Base-by-base conservation (phyloP, 768 basidiomycete species). In the Trametes gibbosa region DNA sequence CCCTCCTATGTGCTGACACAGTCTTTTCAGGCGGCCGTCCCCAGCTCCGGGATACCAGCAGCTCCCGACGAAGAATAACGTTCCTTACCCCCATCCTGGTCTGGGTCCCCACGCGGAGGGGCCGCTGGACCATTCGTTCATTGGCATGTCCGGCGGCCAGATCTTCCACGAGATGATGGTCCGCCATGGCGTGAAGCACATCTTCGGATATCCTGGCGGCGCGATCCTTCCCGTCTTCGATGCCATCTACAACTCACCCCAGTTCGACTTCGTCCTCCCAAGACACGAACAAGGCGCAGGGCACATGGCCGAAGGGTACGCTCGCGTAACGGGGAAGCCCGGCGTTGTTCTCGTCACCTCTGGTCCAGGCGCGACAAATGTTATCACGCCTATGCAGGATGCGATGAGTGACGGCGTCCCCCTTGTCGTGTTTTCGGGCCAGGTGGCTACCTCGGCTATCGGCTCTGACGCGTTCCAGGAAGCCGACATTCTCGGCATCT, bases 131-230 rank as follows among this genome's bases (percentile, higher is more conserved):
- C 81, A 86, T 67, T 87, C 90, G 8, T 98, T 99, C 69, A 82
- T 98, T 55, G 97, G 96, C 49, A 83, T 95, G 73, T 92, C 93
- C 21, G 96, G 96, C 13, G 96, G 96, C 25, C 84, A 98, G 74
- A 98, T 99, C 70, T 97, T 99, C 78, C 95, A 99, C 74, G 96
- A 99, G 76, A 98, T 99, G 96, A 96, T 99, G 92, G 86, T 95
- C 61, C 83, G 96, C 46, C 97, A 99, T 70, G 85, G 82, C 58
- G 95, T 98, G 66, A 97, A 95, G 74, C 92, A 98, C 68, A 83
- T 99, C 46, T 98, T 99, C 68, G 96, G 96, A 37, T 99, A 98
- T 75, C 96, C 96, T 8, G 95, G 95, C 43, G 96, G 96, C 58
- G 97, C 96, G 41, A 98, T 98, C 73, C 85, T 98, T 35, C 97